Evolutionary conservation across 306 rosid genomes (phyloP), one percentile per base, ranked within the genome.

Genomic region (Inga oerstediana): DNA sequence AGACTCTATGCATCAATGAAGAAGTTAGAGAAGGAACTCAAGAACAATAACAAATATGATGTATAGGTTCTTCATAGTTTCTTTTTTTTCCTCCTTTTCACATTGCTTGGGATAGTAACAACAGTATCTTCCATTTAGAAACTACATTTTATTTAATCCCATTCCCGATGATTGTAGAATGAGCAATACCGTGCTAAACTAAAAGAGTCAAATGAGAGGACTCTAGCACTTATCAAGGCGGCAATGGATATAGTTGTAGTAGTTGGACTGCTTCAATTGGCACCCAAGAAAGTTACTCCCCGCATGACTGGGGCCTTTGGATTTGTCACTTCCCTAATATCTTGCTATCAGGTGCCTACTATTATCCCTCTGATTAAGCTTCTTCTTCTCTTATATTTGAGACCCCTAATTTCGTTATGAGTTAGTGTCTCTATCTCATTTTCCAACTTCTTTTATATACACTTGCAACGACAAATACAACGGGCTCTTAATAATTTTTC

Each of bases 241-340:
- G 86, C 85, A 48, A 75, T 96, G 81, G 98, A 96, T 82, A 79
- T 85, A 51, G 99, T n/a, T 96, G 97, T 93, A 20, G 99, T 97
- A 1, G 88, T 81, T 73, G 98, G 99, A 76, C 81, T 96, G 86
- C 99, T 96, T 82, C 98, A 93, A 86, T 77, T 96, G 90, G 92
- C 97, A 20, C 98, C 98, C 12, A 87, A 90, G 89, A 96, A 91
- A 85, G 88, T 93, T 56, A 96, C 89, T 13, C 93, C 99, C 1
- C 99, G 96, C 7, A 93, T 96, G 22, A 92, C 97, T 3, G 99
- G 99, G 52, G 97, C 93, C 39, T 84, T 96, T 69, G 98, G 99
- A 85, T 93, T 96, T 88, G 88, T 79, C 52, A 74, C 91, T 83
- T 96, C 99, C 69, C 90, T 96, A 66, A 93, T 96, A 81, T 91